Evolutionary conservation across 139 green algal genomes (phyloP).

Genomic region (Chlorella sp.): DNA sequence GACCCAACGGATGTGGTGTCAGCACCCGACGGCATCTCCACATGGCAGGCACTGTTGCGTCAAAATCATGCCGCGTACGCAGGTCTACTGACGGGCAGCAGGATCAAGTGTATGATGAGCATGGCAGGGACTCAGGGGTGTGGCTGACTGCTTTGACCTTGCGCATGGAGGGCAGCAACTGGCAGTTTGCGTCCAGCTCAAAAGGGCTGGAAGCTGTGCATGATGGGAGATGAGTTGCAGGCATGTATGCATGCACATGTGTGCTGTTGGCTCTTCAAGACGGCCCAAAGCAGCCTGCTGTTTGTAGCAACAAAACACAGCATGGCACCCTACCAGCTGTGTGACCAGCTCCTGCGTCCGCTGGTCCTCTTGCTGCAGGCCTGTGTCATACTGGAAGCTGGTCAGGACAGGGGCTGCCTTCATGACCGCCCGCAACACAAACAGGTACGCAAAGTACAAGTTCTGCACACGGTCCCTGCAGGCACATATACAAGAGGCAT

Average conservation of each 20-base stretch:
- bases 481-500: too few relatives aligned
- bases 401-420: slow-evolving; percentile 60
- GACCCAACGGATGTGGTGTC: too few relatives aligned
- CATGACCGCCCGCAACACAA: slow-evolving; percentile 79
- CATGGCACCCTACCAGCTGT: neutral
- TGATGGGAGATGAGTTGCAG: too few relatives aligned
- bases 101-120: neutral
- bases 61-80: neutral
- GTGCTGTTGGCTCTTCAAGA: neutral
- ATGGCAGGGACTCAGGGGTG: neutral
- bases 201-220: neutral
- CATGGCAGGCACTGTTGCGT: slow-evolving; percentile 28
- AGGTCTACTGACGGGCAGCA: neutral
- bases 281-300: too few relatives aligned
- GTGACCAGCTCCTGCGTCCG: slow-evolving; percentile 19
- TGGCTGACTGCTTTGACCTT: neutral
- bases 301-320: neutral
- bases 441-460: slow-evolving; percentile 94
- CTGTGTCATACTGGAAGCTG: slow-evolving; percentile 51
- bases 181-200: neutral
- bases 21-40: too few relatives aligned
- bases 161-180: neutral
- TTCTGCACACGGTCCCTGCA: too few relatives aligned
- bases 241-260: too few relatives aligned
- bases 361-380: slow-evolving; percentile 48